Evolutionary conservation across 768 basidiomycete species (phyloP), one percentile per base, ranked within the genome.

Genomic region (Termitomyces sp.): DNA sequence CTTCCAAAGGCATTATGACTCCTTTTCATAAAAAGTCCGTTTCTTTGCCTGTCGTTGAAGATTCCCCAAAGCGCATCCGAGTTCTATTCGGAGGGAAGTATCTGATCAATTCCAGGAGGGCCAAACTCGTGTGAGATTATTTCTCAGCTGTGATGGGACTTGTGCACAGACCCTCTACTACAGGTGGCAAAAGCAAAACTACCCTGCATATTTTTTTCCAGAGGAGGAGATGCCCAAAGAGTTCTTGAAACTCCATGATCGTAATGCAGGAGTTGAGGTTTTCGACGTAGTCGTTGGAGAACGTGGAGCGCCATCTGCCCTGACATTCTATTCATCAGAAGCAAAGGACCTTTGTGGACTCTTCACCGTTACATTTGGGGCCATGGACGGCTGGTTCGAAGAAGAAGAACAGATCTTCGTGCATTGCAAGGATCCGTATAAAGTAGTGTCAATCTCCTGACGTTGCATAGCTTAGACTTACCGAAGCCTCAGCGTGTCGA

Each of bases 381-480:
- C 74, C 16, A 76, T 78, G 61, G 84, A 85, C 57, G 76, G 76
- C 3, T 87, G 86, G 85, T 84, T 86, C 49, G 85, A 87, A 69
- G 85, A 87, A 62, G 85, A 86, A 46, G 84, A 88, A 45, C 66
- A 80, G 52, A 76, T 86, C 31, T 81, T 74, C 53, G 70, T 75
- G 2, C 85, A 88, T 56, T 81, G 83, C 7, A 86, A 82, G 60
- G 85, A 88, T 63, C 84, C 85, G 1, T 88, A 85, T 68, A 87
- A 88, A 75, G 85, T 85, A 3, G 40, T 64, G 31, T 16, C 39
- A 44, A 23, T 7, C 20, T 22, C 12, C 27, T 38, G 25, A 47
- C 33, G 29, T 23, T 38, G 23, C 25, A 22, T 50, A 20, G 20
- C 41, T 25, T 20, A 20, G 16, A n/a, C 43, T 22, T 20, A 31